A percentile compares a stretch with the other conserved stretches of the same genome.
Conservation (phyloP, 495 filamentous ascomycete genomes). For the Penicillium angulare region DNA sequence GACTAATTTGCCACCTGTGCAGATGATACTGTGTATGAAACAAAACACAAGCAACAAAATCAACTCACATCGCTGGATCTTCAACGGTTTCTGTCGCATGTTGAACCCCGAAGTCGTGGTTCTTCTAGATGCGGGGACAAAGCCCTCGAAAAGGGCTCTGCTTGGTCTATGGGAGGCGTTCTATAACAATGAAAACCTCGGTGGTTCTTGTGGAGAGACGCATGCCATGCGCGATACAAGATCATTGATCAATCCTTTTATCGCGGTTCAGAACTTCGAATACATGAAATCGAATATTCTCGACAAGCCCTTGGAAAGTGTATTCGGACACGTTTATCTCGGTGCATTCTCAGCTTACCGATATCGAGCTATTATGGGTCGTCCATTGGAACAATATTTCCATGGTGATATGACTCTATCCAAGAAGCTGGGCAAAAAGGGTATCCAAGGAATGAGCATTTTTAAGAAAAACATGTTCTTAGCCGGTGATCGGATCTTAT, state of each 20-base stretch:
- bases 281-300: constrained; percentile 99
- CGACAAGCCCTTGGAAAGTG: constrained; percentile 93
- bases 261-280: constrained; percentile 97
- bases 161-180: constrained; percentile 94
- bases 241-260: constrained; percentile 88
- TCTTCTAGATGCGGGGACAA: constrained; percentile 92
- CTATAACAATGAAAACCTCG: constrained; percentile 97
- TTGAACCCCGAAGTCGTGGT: constrained; percentile 95
- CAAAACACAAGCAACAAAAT: constrained; percentile 67
- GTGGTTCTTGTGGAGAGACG: constrained; percentile 97
- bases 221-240: constrained; percentile 92
- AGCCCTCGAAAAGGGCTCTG: constrained; percentile 84
- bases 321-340: constrained; percentile 95
- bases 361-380: constrained; percentile 95
- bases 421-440: constrained; percentile 90
- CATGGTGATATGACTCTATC: constrained; percentile 97
- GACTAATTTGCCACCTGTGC: constrained; percentile 51
- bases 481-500: constrained; percentile 98
- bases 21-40: constrained; percentile 53
- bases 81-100: constrained; percentile 94
- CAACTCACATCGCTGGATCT: constrained; percentile 97
- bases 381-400: constrained; percentile 96
- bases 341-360: constrained; percentile 98
- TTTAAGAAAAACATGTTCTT: constrained; percentile 99
- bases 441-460: constrained; percentile 99